These are phyloP conservation scores for Schwanniomyces occidentalis DNA, from an alignment of 805 yeast species.

Conservation along the genomic window DNA sequence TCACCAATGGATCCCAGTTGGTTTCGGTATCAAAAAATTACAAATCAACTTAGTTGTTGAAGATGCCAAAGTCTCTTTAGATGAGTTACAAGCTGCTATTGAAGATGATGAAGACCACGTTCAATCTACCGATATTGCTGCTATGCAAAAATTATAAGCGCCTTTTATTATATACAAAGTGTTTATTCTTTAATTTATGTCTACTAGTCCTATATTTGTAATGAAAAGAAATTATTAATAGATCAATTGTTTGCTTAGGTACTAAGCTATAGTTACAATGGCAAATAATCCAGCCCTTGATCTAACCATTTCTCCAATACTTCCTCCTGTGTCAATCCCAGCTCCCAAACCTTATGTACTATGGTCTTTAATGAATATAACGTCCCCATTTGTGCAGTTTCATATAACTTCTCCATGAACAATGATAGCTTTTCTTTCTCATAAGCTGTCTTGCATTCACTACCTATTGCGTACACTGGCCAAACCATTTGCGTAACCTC, in stretches of 20 bases:
- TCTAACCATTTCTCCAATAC: slow-evolving; percentile 49
- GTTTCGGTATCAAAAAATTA: slow-evolving; percentile 99
- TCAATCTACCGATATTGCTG: slow-evolving; percentile 98
- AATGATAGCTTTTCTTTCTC: slow-evolving; percentile 29
- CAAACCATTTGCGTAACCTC: slow-evolving; percentile 62
- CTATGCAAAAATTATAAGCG: slow-evolving; percentile 92
- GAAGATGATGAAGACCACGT: slow-evolving; percentile 98
- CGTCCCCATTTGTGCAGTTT: slow-evolving; percentile 57
- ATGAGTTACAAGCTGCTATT: slow-evolving; percentile 74
- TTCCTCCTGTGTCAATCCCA: slow-evolving; percentile 43
- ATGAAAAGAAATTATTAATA: slow-evolving; percentile 1
- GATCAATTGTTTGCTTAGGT: not conserved
- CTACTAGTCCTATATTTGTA: slow-evolving; percentile 2
- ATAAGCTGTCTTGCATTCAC: slow-evolving; percentile 37
- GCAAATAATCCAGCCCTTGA: slow-evolving; percentile 48
- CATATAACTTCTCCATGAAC: slow-evolving; percentile 44
- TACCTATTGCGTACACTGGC: slow-evolving; percentile 55
- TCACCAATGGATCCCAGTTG: slow-evolving; percentile 92
- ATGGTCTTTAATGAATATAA: slow-evolving; percentile 43
- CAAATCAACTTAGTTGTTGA: slow-evolving; percentile 98
- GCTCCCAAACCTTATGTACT: slow-evolving; percentile 48
- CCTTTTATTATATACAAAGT: slow-evolving; percentile 4
- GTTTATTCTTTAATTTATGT: not conserved
- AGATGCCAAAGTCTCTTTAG: slow-evolving; percentile 93
- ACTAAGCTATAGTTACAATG: not conserved